These are phyloP conservation scores for Malassezia yamatoensis DNA, from an alignment of 1,284 basidiomycete genomes.

Conservation along the genomic window DNA sequence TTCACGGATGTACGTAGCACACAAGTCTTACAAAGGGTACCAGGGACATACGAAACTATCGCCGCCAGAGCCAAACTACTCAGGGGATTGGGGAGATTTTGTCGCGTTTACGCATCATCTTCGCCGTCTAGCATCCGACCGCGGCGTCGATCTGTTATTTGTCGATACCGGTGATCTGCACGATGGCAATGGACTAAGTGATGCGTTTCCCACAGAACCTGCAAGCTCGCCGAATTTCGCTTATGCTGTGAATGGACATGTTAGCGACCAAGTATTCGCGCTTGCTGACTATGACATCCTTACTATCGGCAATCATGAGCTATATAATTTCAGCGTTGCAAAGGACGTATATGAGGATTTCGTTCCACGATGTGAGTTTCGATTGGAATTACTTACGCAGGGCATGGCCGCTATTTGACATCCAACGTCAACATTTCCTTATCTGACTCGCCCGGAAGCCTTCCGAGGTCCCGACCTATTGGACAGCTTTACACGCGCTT, in stretches of 20 bases:
- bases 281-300: constrained; percentile 71
- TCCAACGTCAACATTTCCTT: constrained; percentile 36
- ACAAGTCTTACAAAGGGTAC: constrained; percentile 16
- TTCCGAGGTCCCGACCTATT: constrained; percentile 24
- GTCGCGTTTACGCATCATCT: constrained; percentile 44
- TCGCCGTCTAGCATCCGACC: constrained; percentile 25
- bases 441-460: constrained; percentile 16
- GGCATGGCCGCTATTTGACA: constrained; percentile 31
- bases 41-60: constrained; percentile 41
- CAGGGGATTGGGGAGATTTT: constrained; percentile 46
- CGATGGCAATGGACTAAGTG: constrained; percentile 44
- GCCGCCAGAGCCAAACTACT: constrained; percentile 43
- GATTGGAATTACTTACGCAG: background rate
- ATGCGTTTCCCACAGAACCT: constrained; percentile 27
- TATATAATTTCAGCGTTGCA: constrained; percentile 67
- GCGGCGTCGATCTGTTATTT: constrained; percentile 42
- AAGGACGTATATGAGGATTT: constrained; percentile 71
- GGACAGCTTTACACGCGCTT: constrained; percentile 31
- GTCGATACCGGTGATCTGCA: constrained; percentile 44
- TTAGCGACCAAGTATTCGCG: constrained; percentile 51
- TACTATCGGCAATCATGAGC: constrained; percentile 78
- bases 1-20: constrained; percentile 52
- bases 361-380: constrained; percentile 51
- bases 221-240: background rate
- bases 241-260: constrained; percentile 30